phyloP scores from a whole-genome alignment of 495 filamentous ascomycete species.

The Terfezia claveryi region DNA sequence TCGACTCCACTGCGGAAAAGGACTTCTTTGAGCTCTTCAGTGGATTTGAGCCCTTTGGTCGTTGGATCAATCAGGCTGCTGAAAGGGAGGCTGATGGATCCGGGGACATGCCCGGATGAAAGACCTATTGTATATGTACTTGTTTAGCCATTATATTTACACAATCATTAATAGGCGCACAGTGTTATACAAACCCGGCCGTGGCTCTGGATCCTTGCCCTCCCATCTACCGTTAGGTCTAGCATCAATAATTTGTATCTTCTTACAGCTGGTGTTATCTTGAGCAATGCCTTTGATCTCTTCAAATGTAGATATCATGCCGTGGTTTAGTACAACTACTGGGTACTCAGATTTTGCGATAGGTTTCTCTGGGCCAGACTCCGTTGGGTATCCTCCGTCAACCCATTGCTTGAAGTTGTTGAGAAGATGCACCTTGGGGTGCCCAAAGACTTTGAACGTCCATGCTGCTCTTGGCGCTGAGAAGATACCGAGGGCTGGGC shows the following conservation, averaged over 20 bases:
- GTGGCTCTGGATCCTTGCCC: conserved; percentile 68
- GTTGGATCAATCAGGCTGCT: conserved; percentile 57
- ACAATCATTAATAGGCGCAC: background rate
- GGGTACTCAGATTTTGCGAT: conserved; percentile 31
- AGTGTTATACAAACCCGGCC: conserved; percentile 28
- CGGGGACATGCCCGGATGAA: conserved; percentile 79
- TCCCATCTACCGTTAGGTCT: conserved; percentile 57
- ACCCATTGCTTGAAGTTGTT: conserved; percentile 91
- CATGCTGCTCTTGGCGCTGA: conserved; percentile 80
- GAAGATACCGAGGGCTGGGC: conserved; percentile 72
- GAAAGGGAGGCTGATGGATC: conserved; percentile 65
- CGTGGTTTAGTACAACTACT: conserved; percentile 22
- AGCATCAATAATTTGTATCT: conserved; percentile 78
- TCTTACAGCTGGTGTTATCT: conserved; percentile 56
- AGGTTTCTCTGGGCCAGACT: conserved; percentile 32
- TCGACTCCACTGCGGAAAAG: conserved; percentile 60
- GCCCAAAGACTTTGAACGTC: conserved; percentile 78
- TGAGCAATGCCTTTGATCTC: conserved; percentile 55
- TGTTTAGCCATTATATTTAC: background rate
- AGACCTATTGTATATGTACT: conserved; percentile 24
- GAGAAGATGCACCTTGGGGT: conserved; percentile 68
- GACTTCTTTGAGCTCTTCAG: conserved; percentile 46
- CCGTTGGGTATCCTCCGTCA: conserved; percentile 54
- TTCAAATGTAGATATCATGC: conserved; percentile 39
- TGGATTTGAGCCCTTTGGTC: conserved; percentile 57